Conservation (phyloP, 2,329 filamentous ascomycete species). For the Colletotrichum magnum region DNA sequence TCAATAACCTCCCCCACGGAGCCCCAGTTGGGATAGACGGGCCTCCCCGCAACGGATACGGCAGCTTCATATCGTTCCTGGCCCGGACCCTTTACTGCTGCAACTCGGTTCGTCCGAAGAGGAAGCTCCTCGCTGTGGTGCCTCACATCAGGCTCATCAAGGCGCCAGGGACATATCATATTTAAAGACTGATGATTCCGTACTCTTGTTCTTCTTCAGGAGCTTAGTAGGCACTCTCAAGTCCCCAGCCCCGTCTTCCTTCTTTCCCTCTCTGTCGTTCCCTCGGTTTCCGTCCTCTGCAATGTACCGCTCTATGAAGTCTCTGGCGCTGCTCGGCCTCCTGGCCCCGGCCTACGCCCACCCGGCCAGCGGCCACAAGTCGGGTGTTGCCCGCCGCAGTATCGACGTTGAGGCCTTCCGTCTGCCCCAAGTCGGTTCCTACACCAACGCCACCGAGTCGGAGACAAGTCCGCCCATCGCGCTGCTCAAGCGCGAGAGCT, state of each 20-base stretch:
- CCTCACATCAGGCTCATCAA: not conserved
- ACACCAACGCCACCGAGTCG: slow-evolving; percentile 48
- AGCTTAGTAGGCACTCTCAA: slow-evolving; percentile 29
- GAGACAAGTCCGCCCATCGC: slow-evolving; percentile 44
- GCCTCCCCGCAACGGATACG: not conserved
- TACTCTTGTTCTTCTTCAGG: not conserved
- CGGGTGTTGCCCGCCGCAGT: slow-evolving; percentile 47
- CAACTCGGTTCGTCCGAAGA: slow-evolving; percentile 17
- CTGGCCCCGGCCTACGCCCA: slow-evolving; percentile 52
- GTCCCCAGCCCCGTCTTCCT: slow-evolving; percentile 10
- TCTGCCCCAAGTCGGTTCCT: slow-evolving; percentile 49
- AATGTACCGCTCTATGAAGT: slow-evolving; percentile 48
- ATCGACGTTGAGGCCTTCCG: slow-evolving; percentile 52
- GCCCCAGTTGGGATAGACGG: slow-evolving; percentile 4
- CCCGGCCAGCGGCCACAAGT: slow-evolving; percentile 45
- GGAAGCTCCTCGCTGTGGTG: slow-evolving; percentile 24
- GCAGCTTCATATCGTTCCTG: not conserved
- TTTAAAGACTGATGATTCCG: slow-evolving; percentile 9
- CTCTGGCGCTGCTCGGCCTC: slow-evolving; percentile 51
- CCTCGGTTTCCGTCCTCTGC: not conserved
- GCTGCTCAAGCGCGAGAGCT: slow-evolving; percentile 50
- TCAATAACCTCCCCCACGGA: slow-evolving; percentile 18
- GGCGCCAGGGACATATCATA: not conserved
- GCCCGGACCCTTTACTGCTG: not conserved
- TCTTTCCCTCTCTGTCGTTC: slow-evolving; percentile 15